These are phyloP conservation scores for Myrmaecium sp. DNA, from an alignment of 2,329 filamentous ascomycete species.

Conservation along the genomic window DNA sequence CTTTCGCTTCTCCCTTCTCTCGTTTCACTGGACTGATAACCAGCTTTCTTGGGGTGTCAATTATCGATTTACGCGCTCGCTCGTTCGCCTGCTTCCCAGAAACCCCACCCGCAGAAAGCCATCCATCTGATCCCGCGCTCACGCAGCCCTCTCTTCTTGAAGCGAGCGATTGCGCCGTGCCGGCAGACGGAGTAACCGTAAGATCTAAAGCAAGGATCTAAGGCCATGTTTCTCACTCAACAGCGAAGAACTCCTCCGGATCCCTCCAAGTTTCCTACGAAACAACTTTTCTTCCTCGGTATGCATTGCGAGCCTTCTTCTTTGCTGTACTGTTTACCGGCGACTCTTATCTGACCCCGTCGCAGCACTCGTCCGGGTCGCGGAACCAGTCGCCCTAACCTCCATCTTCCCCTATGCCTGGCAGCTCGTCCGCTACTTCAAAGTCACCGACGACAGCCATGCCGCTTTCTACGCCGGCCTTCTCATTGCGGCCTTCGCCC, in stretches of 20 bases:
- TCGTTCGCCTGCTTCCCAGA: too few species aligned
- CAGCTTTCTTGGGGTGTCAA: too few species aligned
- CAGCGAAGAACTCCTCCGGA: conserved; percentile 39
- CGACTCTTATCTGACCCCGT: conserved; percentile 1
- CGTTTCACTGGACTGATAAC: too few species aligned
- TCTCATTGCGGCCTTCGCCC: conserved; percentile 73
- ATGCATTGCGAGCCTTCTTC: conserved; percentile 26
- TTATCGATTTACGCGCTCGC: too few species aligned
- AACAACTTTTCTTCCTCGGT: conserved; percentile 77
- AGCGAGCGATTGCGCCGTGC: too few species aligned
- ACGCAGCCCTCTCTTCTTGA: too few species aligned
- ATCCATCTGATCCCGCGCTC: too few species aligned
- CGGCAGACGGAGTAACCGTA: too few species aligned
- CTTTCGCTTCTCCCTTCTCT: too few species aligned
- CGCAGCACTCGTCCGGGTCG: conserved; percentile 74
- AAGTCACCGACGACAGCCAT: conserved; percentile 18
- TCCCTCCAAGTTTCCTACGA: conserved; percentile 60
- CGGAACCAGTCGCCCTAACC: conserved; percentile 82
- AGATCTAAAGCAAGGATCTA: conserved; percentile 32
- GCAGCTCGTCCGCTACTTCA: conserved; percentile 21
- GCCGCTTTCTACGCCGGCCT: conserved; percentile 73
- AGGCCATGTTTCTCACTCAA: conserved; percentile 44
- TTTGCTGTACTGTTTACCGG: not conserved
- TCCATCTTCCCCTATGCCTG: conserved; percentile 73
- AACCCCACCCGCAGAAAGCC: too few species aligned